phyloP scores from a whole-genome alignment of 352 stramenopile species.

The Thraustotheca clavata region DNA sequence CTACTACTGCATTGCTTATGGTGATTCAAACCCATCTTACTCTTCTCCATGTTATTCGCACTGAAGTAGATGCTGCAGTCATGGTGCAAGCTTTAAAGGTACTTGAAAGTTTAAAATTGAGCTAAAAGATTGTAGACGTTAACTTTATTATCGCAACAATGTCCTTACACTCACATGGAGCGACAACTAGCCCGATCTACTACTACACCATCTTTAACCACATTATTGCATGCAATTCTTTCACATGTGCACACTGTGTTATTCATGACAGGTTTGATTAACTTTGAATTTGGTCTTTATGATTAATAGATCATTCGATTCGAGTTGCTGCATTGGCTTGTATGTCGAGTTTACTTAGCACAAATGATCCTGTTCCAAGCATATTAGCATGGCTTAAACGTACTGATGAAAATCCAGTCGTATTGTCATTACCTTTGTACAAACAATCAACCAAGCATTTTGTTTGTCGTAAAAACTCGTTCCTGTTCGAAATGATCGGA shows the following conservation, averaged over 20 bases:
- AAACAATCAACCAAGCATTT: background rate
- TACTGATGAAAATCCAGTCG: no score
- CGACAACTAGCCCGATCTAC: constrained; percentile 40
- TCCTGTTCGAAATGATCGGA: constrained; percentile 66
- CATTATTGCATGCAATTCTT: constrained; percentile 57
- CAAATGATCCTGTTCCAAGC: constrained; percentile 49
- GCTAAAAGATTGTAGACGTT: constrained; percentile 31
- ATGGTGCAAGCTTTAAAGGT: constrained; percentile 71
- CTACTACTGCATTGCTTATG: constrained; percentile 75
- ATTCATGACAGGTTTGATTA: constrained; percentile 39
- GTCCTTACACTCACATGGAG: constrained; percentile 59
- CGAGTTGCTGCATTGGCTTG: constrained; percentile 71
- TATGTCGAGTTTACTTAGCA: constrained; percentile 65
- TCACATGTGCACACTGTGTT: constrained; percentile 58
- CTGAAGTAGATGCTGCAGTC: constrained; percentile 51
- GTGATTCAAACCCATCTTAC: constrained; percentile 76
- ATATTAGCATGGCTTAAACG: constrained; percentile 50
- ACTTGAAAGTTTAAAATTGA: background rate
- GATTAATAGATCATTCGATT: constrained; percentile 52
- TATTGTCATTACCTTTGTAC: background rate
- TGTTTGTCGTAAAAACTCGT: constrained; percentile 45
- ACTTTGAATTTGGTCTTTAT: background rate
- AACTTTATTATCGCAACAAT: constrained; percentile 64
- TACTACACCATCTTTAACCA: constrained; percentile 41
- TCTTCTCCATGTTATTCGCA: constrained; percentile 72